phyloP scores from a whole-genome alignment of 164 flowering plant species.

The Warburgia ugandensis region DNA sequence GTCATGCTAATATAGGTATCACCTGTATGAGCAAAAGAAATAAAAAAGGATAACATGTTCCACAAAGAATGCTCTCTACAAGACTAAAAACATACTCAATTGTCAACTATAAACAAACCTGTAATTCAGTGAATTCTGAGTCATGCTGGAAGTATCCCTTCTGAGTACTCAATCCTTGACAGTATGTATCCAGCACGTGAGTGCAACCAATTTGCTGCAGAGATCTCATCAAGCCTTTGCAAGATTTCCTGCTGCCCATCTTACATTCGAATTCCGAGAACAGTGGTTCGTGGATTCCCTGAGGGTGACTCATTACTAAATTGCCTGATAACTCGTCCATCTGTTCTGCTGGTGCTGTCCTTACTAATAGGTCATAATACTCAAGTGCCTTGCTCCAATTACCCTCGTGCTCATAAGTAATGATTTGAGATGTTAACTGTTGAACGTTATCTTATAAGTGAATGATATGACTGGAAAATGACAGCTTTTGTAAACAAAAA shows the following conservation, averaged over 20 bases:
- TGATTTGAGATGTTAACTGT: conserved; percentile 72
- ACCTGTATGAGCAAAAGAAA: no score
- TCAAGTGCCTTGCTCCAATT: conserved; percentile 96
- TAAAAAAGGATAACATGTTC: no score
- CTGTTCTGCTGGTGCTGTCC: conserved; percentile 34
- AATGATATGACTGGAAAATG: no score
- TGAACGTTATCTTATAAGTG: conserved; percentile 1
- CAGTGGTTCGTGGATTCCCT: conserved; percentile 9
- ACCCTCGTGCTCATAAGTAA: conserved; percentile 92
- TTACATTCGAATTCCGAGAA: conserved; percentile 21
- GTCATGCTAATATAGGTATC: no score
- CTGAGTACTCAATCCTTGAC: conserved; percentile 77
- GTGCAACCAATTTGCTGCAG: conserved; percentile 89
- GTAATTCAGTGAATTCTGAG: conserved; percentile 72
- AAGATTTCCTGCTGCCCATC: conserved; percentile 38
- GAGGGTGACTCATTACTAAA: conserved; percentile 17
- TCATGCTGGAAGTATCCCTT: conserved; percentile 64
- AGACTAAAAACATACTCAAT: no score
- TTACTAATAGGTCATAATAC: conserved; percentile 81
- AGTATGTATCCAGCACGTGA: conserved; percentile 76
- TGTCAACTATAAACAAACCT: conserved; percentile 37
- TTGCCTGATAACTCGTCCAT: conserved; percentile 15
- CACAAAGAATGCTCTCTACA: no score
- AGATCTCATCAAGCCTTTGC: conserved; percentile 79
- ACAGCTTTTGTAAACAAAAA: no score